Conservation (phyloP, 768 basidiomycete species). For the Mrakia blollopis region DNA sequence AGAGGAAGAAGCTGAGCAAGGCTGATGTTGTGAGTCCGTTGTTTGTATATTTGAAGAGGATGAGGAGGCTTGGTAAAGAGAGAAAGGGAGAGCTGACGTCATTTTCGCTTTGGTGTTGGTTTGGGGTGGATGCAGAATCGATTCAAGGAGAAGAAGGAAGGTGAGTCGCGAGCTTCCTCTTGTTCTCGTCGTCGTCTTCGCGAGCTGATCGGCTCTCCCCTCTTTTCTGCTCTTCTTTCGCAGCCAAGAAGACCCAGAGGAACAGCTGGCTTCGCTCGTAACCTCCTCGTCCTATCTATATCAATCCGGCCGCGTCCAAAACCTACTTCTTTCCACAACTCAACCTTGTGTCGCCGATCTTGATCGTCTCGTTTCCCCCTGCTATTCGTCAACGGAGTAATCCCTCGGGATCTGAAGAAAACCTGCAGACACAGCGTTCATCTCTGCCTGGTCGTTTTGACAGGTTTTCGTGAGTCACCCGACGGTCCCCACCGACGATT, state of each 20-base stretch:
- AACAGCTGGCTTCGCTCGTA: conserved; percentile 20
- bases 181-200: neutral
- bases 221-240: neutral
- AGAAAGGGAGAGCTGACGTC: neutral
- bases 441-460: too few relatives aligned
- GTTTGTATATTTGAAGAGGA: too few relatives aligned
- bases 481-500: too few relatives aligned
- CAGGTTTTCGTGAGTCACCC: too few relatives aligned
- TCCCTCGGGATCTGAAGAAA: too few relatives aligned
- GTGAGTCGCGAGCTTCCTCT: neutral
- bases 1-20: conserved; percentile 19
- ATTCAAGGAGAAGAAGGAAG: conserved; percentile 25
- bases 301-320: too few relatives aligned
- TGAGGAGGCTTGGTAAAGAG: neutral
- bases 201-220: neutral
- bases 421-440: too few relatives aligned
- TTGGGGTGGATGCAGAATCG: neutral
- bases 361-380: too few relatives aligned
- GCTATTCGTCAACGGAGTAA: too few relatives aligned
- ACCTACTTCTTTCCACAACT: neutral
- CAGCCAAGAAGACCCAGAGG: conserved; percentile 9
- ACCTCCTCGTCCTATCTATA: neutral
- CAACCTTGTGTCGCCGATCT: neutral
- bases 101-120: too few relatives aligned
- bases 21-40: conserved; percentile 21